Conservation (phyloP, 805 yeast genomes). For the Starmerella floris region DNA sequence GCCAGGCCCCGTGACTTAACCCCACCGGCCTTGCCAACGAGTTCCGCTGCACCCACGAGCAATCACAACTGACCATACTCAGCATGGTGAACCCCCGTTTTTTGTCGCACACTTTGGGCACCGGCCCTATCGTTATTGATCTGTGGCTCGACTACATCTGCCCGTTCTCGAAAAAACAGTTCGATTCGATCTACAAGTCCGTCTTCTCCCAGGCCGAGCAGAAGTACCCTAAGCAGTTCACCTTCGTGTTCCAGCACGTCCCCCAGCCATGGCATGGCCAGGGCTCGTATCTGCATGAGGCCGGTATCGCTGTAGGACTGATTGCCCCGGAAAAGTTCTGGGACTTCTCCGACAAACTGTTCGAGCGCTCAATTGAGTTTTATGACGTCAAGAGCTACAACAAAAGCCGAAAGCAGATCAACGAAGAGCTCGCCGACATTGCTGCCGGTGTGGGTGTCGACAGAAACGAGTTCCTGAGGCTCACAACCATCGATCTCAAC, state of each 20-base stretch:
- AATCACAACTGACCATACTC: no score
- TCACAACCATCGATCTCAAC: slow-evolving; percentile 26
- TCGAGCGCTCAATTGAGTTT: slow-evolving; percentile 40
- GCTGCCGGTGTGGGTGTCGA: slow-evolving; percentile 34
- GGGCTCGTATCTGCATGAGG: slow-evolving; percentile 55
- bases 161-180: slow-evolving; percentile 57
- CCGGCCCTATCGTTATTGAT: slow-evolving; percentile 19
- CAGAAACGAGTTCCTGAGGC: slow-evolving; percentile 27
- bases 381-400: slow-evolving; percentile 49
- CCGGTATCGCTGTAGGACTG: slow-evolving; percentile 52
- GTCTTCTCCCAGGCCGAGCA: slow-evolving; percentile 41
- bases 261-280: slow-evolving; percentile 89
- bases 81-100: slow-evolving; percentile 19
- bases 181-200: slow-evolving; percentile 36
- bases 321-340: slow-evolving; percentile 43
- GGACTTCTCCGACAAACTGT: slow-evolving; percentile 43
- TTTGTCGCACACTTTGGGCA: slow-evolving; percentile 18
- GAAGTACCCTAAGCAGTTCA: slow-evolving; percentile 38
- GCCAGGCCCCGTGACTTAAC: no score
- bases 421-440: slow-evolving; percentile 39
- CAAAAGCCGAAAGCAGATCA: slow-evolving; percentile 43
- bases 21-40: no score
- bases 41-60: no score
- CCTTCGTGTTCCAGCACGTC: slow-evolving; percentile 54
- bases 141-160: slow-evolving; percentile 35